Percentiles rank a stretch among this genome's conserved stretches.
Conservation (phyloP, 768 basidiomycete species). For the Pleurotus platypus region DNA sequence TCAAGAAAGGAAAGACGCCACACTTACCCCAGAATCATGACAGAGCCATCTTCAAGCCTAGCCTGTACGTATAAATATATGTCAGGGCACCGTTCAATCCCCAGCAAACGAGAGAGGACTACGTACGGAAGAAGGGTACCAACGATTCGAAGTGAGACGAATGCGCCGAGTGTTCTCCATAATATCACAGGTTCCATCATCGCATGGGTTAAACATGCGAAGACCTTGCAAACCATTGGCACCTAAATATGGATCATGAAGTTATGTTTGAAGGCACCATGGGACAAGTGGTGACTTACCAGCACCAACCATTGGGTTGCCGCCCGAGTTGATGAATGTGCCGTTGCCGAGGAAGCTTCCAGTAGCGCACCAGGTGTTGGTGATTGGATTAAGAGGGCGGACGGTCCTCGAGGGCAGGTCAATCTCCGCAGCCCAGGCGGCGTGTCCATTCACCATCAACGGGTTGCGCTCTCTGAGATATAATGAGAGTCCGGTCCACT, state of each 20-base stretch:
- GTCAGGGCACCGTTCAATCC: not conserved
- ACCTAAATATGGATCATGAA: conserved; percentile 8
- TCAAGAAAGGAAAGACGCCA: not conserved
- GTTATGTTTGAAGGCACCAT: not conserved
- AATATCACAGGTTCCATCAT: conserved; percentile 28
- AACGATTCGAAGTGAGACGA: conserved; percentile 32
- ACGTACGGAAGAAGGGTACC: conserved; percentile 37
- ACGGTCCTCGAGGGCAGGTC: conserved; percentile 35
- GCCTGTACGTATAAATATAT: conserved; percentile 3
- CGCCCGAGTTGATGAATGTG: conserved; percentile 27
- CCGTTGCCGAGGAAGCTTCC: conserved; percentile 39
- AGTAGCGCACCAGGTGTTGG: conserved; percentile 42
- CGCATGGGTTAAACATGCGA: conserved; percentile 36
- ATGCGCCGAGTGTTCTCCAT: conserved; percentile 30
- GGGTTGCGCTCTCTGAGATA: conserved; percentile 28
- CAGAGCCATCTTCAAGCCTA: conserved; percentile 17
- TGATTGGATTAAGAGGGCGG: conserved; percentile 28
- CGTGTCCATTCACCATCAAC: conserved; percentile 34
- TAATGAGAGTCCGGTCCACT: not conserved
- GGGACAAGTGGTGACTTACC: not conserved
- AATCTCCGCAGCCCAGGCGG: conserved; percentile 43
- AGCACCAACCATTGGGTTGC: conserved; percentile 11
- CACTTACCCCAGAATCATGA: conserved; percentile 16
- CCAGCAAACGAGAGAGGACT: not conserved
- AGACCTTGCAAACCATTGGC: conserved; percentile 30